Evolutionary conservation across 495 filamentous ascomycete genomes (phyloP).

Genomic region (Penicillium tannophilum): DNA sequence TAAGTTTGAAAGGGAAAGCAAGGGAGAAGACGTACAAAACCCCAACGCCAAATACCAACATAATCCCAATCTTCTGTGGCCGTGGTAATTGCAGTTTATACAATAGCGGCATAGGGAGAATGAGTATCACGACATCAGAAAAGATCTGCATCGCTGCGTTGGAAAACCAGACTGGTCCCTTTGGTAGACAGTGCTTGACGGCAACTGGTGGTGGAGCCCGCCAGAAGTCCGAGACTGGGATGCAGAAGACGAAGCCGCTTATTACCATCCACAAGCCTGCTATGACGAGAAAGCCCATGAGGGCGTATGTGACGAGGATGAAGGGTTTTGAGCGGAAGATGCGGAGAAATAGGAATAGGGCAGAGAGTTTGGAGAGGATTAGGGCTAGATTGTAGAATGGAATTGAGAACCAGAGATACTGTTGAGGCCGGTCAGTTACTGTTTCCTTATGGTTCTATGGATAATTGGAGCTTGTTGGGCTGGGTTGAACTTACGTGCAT

Average conservation of each 20-base stretch:
- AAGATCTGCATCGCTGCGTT: slow-evolving; percentile 50
- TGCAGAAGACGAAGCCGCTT: slow-evolving; percentile 42
- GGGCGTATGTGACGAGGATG: slow-evolving; percentile 27
- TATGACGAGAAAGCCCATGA: slow-evolving; percentile 37
- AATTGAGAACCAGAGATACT: slow-evolving; percentile 42
- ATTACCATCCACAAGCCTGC: slow-evolving; percentile 41
- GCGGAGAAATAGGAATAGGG: slow-evolving; percentile 41
- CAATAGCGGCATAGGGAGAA: slow-evolving; percentile 48
- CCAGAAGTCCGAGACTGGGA: slow-evolving; percentile 39
- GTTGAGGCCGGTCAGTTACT: too few relatives aligned
- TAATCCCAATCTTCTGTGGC: slow-evolving; percentile 44
- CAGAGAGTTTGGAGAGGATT: slow-evolving; percentile 48
- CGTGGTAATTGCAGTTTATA: slow-evolving; percentile 40
- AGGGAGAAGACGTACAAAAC: slow-evolving; percentile 40
- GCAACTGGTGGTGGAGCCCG: neutral
- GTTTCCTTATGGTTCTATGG: neutral
- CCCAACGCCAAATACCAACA: slow-evolving; percentile 50
- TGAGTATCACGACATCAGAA: slow-evolving; percentile 49
- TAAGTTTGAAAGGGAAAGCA: neutral
- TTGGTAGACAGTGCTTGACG: slow-evolving; percentile 34
- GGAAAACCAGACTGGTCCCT: slow-evolving; percentile 39
- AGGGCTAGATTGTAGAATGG: slow-evolving; percentile 48
- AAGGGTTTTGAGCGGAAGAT: slow-evolving; percentile 40
- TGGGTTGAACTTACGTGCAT: slow-evolving; percentile 17
- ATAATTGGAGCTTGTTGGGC: neutral